Percentiles rank a stretch among this genome's conserved stretches.
Conservation (phyloP, 1,139 yeast genomes). For the Taphrina populina region DNA sequence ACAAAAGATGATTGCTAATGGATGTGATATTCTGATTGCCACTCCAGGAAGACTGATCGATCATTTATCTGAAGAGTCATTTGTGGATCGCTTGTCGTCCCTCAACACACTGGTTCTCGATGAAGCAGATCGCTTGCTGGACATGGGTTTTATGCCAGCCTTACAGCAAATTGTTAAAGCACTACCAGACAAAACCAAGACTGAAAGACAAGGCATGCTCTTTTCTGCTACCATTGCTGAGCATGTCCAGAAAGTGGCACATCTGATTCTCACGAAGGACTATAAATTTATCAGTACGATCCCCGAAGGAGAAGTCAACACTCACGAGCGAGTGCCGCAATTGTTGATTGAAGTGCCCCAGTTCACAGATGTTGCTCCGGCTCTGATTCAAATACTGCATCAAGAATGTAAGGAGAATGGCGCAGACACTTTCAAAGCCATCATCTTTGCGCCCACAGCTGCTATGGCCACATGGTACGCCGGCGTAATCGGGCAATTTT, state of each 20-base stretch:
- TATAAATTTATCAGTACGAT: slow-evolving; percentile 94
- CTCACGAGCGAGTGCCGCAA: slow-evolving; percentile 96
- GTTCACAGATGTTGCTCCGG: slow-evolving; percentile 82
- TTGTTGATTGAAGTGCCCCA: slow-evolving; percentile 97
- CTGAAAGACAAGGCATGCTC: slow-evolving; percentile 92
- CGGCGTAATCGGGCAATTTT: slow-evolving; percentile 89
- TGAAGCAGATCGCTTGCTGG: slow-evolving; percentile 86
- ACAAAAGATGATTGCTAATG: slow-evolving; percentile 77
- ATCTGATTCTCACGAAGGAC: slow-evolving; percentile 91
- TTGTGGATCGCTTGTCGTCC: slow-evolving; percentile 90
- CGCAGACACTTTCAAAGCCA: slow-evolving; percentile 77
- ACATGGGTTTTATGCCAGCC: slow-evolving; percentile 97
- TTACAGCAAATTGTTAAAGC: slow-evolving; percentile 94
- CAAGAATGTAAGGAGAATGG: slow-evolving; percentile 47
- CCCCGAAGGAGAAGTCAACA: slow-evolving; percentile 63
- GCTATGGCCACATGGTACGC: slow-evolving; percentile 95
- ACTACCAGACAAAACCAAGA: slow-evolving; percentile 71
- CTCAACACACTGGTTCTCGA: slow-evolving; percentile 90
- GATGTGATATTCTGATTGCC: slow-evolving; percentile 86
- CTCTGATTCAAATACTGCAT: slow-evolving; percentile 89
- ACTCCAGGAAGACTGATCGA: slow-evolving; percentile 97
- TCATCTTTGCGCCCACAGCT: slow-evolving; percentile 93
- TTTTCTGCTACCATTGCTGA: slow-evolving; percentile 99
- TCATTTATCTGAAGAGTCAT: slow-evolving; percentile 88
- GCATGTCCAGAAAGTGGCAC: slow-evolving; percentile 94